These are phyloP conservation scores for Lachancea lanzarotensis DNA, from an alignment of 805 yeast species.

Conservation along the genomic window DNA sequence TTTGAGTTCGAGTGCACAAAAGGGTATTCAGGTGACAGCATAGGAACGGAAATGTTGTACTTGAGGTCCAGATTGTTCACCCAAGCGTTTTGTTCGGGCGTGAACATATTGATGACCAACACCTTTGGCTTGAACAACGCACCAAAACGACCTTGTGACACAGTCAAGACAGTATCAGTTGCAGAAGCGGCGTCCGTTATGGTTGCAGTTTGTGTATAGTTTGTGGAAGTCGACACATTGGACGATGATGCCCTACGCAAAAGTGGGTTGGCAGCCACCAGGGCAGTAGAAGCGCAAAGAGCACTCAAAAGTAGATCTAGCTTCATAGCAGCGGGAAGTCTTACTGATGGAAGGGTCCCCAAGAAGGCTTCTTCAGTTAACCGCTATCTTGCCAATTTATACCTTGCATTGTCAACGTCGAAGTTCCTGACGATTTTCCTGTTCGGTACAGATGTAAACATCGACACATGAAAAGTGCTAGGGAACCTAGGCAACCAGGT, in stretches of 20 bases:
- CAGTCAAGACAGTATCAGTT: slow-evolving; percentile 4
- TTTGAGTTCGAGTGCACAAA: slow-evolving; percentile 47
- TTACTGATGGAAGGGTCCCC: neutral
- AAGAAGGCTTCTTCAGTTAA: too few species aligned
- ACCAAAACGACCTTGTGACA: slow-evolving; percentile 8
- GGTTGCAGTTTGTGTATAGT: slow-evolving; percentile 8
- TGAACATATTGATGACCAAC: slow-evolving; percentile 50
- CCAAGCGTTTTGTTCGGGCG: slow-evolving; percentile 49
- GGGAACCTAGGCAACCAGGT: neutral
- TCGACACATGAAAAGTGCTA: neutral
- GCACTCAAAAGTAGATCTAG: slow-evolving; percentile 2
- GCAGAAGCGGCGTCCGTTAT: slow-evolving; percentile 7
- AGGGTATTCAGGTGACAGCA: slow-evolving; percentile 56
- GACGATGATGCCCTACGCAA: slow-evolving; percentile 1
- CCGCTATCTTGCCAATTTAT: neutral
- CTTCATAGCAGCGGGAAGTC: slow-evolving; percentile 3
- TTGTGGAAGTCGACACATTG: slow-evolving; percentile 3
- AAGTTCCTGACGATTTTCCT: neutral
- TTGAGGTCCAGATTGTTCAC: slow-evolving; percentile 40
- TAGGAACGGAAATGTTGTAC: slow-evolving; percentile 56
- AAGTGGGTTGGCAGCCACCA: slow-evolving; percentile 5
- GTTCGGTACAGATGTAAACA: slow-evolving; percentile 1
- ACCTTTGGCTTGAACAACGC: slow-evolving; percentile 43
- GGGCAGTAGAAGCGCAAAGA: neutral
- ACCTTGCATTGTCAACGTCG: neutral